phyloP scores from a whole-genome alignment of 2,329 filamentous ascomycete species.

The Penicillium nordicum region DNA sequence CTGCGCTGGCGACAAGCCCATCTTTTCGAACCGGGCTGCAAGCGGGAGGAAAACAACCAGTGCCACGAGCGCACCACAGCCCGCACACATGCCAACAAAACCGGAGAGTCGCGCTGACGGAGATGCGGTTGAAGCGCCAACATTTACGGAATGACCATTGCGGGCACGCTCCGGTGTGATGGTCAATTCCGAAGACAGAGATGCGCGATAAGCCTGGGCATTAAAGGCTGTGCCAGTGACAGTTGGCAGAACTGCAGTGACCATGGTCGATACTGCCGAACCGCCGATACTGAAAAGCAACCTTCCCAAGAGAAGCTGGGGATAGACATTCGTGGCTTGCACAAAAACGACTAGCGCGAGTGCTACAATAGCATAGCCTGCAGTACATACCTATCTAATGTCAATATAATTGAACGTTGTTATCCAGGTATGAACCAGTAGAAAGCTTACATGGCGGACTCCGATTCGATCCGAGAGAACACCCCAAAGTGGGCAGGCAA shows the following conservation, averaged over 20 bases:
- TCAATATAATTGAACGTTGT: neutral
- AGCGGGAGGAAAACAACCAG: conserved; percentile 79
- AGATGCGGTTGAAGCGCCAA: conserved; percentile 21
- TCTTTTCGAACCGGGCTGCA: conserved; percentile 71
- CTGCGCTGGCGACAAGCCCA: conserved; percentile 67
- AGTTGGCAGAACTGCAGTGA: conserved; percentile 84
- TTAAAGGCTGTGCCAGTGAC: conserved; percentile 49
- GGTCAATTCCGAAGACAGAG: conserved; percentile 58
- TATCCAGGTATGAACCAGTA: neutral
- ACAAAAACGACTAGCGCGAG: conserved; percentile 75
- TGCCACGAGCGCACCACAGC: conserved; percentile 83
- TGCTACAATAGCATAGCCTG: conserved; percentile 80
- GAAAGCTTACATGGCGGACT: conserved; percentile 43
- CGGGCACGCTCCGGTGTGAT: conserved; percentile 53
- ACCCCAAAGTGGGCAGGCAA: conserved; percentile 51
- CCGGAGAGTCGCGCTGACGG: conserved; percentile 70
- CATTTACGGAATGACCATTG: conserved; percentile 7
- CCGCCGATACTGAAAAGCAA: conserved; percentile 87
- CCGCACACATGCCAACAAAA: conserved; percentile 87
- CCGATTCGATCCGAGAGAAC: conserved; percentile 49
- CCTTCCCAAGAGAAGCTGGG: conserved; percentile 77
- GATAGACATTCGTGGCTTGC: conserved; percentile 82
- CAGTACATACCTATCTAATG: conserved; percentile 51
- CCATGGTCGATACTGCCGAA: conserved; percentile 95
- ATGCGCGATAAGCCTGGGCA: conserved; percentile 47